Base-by-base conservation (phyloP, 2,329 filamentous ascomycete genomes). In the Ustulina deusta region DNA sequence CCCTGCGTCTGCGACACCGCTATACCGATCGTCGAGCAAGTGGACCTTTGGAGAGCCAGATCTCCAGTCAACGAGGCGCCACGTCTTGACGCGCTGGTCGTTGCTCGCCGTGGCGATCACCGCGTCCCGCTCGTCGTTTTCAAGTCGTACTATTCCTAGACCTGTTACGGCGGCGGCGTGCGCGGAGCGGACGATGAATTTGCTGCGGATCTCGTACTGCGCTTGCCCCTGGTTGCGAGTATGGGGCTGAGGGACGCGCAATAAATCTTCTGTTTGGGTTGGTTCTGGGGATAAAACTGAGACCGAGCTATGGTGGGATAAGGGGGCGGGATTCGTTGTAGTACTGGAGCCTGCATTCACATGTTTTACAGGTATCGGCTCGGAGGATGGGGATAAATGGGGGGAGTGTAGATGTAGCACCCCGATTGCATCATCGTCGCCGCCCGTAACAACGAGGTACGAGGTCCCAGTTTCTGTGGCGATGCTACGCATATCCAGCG, bases 361-460 rank as follows among this genome's bases (percentile, higher is more conserved):
- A 22, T 20, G 64, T 27, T 27, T 49, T 25, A 49, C 40, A n/a
- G 34, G 32, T 4, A 20, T 17, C 20, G 57, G 32, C 27, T 40
- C 6, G 40, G 51, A 5, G n/a, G 56, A 48, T 32, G 44, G 13
- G 6, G 72, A 34, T 13, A 65, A 32, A 15, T 29, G 68, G 59
- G 34, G 57, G 2, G 74, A 68, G 55, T 65, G 72, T 15, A 77
- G 74, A 44, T 72, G 76, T 38, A 65, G 48, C 7, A 79, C 63
- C 0, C 87, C 90, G 0, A 98, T 78, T 3, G 91, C 91, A 69
- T 96, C 96, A 78, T 98, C 96, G 74, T 99, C 96, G 25, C 96
- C 94, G 29, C 93, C 93, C 0, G 93, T 94, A 4, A 93, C 78
- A 20, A 97, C 76, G 0, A 92, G 69, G 71, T 71, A 81, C 72